A percentile compares a stretch with the other conserved stretches of the same genome.
These are phyloP conservation scores for Coelastrella sp. DNA, from an alignment of 139 green algal genomes.

Conservation along the genomic window DNA sequence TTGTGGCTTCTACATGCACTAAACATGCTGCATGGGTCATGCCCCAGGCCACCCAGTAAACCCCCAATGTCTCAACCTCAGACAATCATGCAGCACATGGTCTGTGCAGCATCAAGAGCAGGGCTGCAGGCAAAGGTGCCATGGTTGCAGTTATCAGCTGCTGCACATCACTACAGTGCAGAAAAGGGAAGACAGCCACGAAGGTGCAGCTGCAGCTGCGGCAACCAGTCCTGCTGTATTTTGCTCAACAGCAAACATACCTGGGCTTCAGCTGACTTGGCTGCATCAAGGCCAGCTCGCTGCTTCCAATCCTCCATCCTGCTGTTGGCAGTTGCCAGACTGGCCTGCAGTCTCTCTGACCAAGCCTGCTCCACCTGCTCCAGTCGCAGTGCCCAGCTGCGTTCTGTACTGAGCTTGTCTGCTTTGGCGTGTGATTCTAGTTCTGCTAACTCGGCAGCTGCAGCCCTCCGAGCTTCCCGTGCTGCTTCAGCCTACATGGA, in stretches of 20 bases:
- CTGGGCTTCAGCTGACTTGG: slow-evolving; percentile 37
- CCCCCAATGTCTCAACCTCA: too few species aligned
- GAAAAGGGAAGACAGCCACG: too few species aligned
- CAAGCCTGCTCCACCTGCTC: slow-evolving; percentile 33
- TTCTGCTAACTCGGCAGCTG: slow-evolving; percentile 28
- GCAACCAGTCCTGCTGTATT: slow-evolving; percentile 18
- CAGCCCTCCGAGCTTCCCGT: slow-evolving; percentile 10
- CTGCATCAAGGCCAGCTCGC: slow-evolving; percentile 35
- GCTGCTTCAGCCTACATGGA: slow-evolving; percentile 19
- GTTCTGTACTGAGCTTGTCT: slow-evolving; percentile 21
- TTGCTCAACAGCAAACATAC: slow-evolving; percentile 34
- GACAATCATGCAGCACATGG: too few species aligned
- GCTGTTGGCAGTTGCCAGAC: background rate
- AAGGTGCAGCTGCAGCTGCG: background rate
- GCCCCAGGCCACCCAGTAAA: too few species aligned
- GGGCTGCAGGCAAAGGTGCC: too few species aligned
- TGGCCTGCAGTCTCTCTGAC: slow-evolving; percentile 4
- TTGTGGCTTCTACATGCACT: too few species aligned
- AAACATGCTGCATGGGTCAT: too few species aligned
- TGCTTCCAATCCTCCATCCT: slow-evolving; percentile 37
- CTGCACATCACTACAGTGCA: too few species aligned
- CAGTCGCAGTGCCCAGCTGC: slow-evolving; percentile 24
- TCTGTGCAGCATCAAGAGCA: too few species aligned
- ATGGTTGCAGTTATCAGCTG: too few species aligned
- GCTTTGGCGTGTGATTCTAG: background rate